Conservation (phyloP, 31 red algal species). For the Porphyra umbilicalis region DNA sequence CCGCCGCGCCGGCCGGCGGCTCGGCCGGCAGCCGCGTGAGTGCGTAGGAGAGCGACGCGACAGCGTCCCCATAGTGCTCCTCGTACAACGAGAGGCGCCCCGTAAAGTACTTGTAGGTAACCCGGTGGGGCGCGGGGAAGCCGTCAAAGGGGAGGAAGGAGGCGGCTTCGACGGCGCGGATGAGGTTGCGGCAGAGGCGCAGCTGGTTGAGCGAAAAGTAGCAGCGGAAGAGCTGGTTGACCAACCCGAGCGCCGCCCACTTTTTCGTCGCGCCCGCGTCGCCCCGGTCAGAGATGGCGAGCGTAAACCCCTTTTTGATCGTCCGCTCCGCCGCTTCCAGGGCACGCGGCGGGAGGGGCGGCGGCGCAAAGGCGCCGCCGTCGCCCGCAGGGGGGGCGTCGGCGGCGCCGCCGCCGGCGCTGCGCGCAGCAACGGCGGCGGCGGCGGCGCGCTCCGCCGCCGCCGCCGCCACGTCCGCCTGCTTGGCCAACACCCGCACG, state of each 20-base stretch:
- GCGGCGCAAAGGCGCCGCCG: not conserved
- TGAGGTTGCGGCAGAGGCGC: constrained; percentile 73
- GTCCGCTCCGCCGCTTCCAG: constrained; percentile 62
- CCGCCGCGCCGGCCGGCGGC: not conserved
- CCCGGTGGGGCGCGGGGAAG: constrained; percentile 69
- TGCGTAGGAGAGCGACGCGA: constrained; percentile 52
- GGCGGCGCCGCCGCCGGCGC: no score
- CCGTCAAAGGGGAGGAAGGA: constrained; percentile 61
- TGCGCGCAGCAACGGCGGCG: not conserved
- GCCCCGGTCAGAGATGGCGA: constrained; percentile 61
- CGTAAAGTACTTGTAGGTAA: constrained; percentile 77
- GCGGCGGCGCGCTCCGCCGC: constrained; percentile 16
- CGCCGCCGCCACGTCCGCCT: constrained; percentile 41
- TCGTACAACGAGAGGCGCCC: constrained; percentile 89
- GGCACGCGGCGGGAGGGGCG: constrained; percentile 2
- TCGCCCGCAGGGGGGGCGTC: not conserved
- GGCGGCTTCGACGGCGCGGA: constrained; percentile 54
- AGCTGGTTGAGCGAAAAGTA: constrained; percentile 95
- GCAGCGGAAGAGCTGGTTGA: constrained; percentile 76
- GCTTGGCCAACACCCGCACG: constrained; percentile 53
- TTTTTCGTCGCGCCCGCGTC: constrained; percentile 41
- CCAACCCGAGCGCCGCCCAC: constrained; percentile 62
- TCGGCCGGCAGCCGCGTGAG: constrained; percentile 26
- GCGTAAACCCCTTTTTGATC: constrained; percentile 51
- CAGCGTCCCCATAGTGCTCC: constrained; percentile 50